Evolutionary conservation across 768 basidiomycete genomes (phyloP).

Genomic region (Coprinopsis sp.): DNA sequence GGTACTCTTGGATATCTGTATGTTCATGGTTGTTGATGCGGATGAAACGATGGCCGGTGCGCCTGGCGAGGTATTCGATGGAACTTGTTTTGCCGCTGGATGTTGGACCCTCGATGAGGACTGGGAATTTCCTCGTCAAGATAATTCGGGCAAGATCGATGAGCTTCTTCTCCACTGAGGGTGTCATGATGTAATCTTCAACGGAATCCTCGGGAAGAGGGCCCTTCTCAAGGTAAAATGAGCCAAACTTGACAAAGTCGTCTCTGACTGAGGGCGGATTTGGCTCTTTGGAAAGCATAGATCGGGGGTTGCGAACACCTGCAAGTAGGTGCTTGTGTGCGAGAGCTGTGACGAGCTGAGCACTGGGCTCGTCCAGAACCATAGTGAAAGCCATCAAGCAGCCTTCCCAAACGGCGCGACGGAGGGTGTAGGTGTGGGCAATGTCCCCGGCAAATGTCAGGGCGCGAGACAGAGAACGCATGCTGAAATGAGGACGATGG

Average conservation of each 20-base stretch:
- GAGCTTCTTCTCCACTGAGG: conserved; percentile 93
- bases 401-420: conserved; percentile 92
- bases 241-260: conserved; percentile 79
- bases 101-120: conserved; percentile 96
- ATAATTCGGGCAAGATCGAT: conserved; percentile 91
- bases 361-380: conserved; percentile 76
- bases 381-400: conserved; percentile 98
- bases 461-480: conserved; percentile 91
- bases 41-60: conserved; percentile 92
- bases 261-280: conserved; percentile 44
- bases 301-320: conserved; percentile 74
- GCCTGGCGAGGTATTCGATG: conserved; percentile 88
- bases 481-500: conserved; percentile 90
- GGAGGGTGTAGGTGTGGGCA: conserved; percentile 68
- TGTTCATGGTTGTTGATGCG: conserved; percentile 99
- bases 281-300: conserved; percentile 71
- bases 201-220: conserved; percentile 54
- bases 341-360: conserved; percentile 57
- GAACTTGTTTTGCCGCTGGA: conserved; percentile 97
- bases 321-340: conserved; percentile 76
- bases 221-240: conserved; percentile 86
- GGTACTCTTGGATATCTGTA: conserved; percentile 98
- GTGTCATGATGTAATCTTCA: conserved; percentile 90
- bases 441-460: conserved; percentile 87
- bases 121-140: conserved; percentile 83